These are phyloP conservation scores for Thyridium curvatum DNA, from an alignment of 2,329 filamentous ascomycete genomes.

Conservation along the genomic window DNA sequence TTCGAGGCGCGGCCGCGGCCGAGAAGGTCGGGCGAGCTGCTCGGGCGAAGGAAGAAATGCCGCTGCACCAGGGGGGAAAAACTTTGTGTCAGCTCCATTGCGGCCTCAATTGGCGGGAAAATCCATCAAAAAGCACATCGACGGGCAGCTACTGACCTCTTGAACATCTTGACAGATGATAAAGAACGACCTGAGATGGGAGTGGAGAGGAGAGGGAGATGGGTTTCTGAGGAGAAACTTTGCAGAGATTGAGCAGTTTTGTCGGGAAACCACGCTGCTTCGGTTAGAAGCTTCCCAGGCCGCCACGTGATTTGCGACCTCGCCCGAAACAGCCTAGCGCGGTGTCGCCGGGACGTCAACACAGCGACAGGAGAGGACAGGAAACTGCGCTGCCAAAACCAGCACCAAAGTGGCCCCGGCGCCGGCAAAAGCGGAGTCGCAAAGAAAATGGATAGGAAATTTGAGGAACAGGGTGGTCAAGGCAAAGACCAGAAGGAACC, in stretches of 20 bases:
- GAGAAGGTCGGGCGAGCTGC: constrained; percentile 56
- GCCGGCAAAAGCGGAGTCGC: too few relatives aligned
- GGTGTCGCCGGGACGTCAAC: too few relatives aligned
- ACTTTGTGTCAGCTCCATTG: constrained; percentile 40
- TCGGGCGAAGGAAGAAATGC: constrained; percentile 59
- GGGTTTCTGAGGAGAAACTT: constrained; percentile 33
- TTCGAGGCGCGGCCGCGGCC: constrained; percentile 50
- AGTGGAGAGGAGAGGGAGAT: constrained; percentile 48
- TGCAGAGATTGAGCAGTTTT: too few relatives aligned
- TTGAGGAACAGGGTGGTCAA: background rate
- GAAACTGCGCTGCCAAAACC: too few relatives aligned
- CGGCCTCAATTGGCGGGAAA: constrained; percentile 35
- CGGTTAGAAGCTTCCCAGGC: too few relatives aligned
- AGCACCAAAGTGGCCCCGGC: too few relatives aligned
- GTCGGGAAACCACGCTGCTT: too few relatives aligned
- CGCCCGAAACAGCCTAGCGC: too few relatives aligned
- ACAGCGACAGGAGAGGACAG: too few relatives aligned
- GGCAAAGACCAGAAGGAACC: too few relatives aligned
- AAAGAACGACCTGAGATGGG: constrained; percentile 56
- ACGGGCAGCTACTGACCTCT: constrained; percentile 57
- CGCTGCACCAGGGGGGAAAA: constrained; percentile 40
- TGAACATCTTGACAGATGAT: constrained; percentile 74
- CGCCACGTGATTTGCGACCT: too few relatives aligned
- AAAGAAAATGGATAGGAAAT: too few relatives aligned
- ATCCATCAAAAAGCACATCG: constrained; percentile 16